Evolutionary conservation across 805 yeast genomes (phyloP), one percentile per base, ranked within the genome.

Genomic region (Pichia gijzeniarum): DNA sequence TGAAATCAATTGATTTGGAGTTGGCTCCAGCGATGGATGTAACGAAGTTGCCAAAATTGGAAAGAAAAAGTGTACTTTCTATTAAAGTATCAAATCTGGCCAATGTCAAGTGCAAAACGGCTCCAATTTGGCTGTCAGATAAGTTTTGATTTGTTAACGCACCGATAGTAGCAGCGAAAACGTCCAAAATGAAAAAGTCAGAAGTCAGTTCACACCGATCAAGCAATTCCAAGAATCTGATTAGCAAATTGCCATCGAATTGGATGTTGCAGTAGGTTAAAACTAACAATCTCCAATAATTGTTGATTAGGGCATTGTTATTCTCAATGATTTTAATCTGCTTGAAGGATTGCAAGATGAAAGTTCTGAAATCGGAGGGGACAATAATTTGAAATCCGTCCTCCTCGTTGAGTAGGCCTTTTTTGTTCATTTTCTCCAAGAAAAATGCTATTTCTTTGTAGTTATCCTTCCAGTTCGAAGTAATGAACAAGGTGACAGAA

Each of bases 241-340:
- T 47, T 39, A 60, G 54, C 33, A 40, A 39, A 13, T 45, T 52
- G 12, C 56, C 51, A 31, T 57, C 55, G 19, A 64, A 54, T 4
- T 58, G 49, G n/a, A 57, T 56, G 14, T 65, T 52, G 6, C 72
- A 63, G 50, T 65, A 55, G 35, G 63, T 68, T 33, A 79, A 54
- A 16, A 79, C 50, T 2, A 68, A 51, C 13, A 76, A 50, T 57
- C 77, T 71, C 85, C 85, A 79, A 53, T 72, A 73, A 5, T 75
- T 53, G 5, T 72, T 73, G 21, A 65, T 56, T 9, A 59, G 41
- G 14, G 48, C 48, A 16, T 53, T 50, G 5, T 48, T 40, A n/a
- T 35, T 35, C 5, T 20, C 17, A 13, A 48, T 33, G 3, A 42
- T 21, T 40, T 48, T 44, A 49, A 47, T 34, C 42, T 50, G 34